phyloP scores from a whole-genome alignment of 768 basidiomycete genomes.

The Boletales sp. region DNA sequence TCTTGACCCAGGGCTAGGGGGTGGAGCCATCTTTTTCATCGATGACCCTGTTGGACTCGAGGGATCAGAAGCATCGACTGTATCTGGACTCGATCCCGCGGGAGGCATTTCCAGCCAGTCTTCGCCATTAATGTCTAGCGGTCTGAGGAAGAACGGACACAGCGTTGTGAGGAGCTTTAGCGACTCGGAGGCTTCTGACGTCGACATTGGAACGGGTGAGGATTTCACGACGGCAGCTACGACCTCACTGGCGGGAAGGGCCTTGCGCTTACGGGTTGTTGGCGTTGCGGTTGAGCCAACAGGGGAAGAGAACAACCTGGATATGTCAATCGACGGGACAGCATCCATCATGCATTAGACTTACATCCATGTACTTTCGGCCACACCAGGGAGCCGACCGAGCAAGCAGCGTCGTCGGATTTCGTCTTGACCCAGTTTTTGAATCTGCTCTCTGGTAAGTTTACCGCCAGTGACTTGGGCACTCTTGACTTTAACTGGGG shows the following conservation, averaged over 20 bases:
- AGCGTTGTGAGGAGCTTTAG: constrained; percentile 59
- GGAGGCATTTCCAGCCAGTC: constrained; percentile 52
- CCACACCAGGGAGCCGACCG: constrained; percentile 73
- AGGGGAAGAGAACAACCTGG: constrained; percentile 69
- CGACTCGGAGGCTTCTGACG: constrained; percentile 75
- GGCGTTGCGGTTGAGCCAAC: constrained; percentile 49
- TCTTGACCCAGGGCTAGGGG: constrained; percentile 41
- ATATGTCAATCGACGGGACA: neutral
- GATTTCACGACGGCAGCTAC: constrained; percentile 71
- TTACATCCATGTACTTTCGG: constrained; percentile 89
- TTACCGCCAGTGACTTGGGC: constrained; percentile 40
- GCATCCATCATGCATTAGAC: constrained; percentile 13
- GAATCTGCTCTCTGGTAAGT: constrained; percentile 61
- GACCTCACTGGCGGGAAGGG: constrained; percentile 66
- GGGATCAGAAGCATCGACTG: constrained; percentile 3
- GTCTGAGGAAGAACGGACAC: constrained; percentile 79
- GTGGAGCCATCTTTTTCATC: constrained; percentile 19
- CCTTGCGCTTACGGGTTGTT: constrained; percentile 64
- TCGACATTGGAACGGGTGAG: constrained; percentile 75
- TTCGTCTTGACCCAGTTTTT: constrained; percentile 75
- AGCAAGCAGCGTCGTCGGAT: constrained; percentile 71
- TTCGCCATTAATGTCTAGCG: constrained; percentile 55
- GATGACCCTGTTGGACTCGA: constrained; percentile 39
- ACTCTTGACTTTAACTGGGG: constrained; percentile 57
- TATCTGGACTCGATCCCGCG: constrained; percentile 16